Conservation (phyloP, 2,329 filamentous ascomycete genomes). For the Fusarium stilboides region DNA sequence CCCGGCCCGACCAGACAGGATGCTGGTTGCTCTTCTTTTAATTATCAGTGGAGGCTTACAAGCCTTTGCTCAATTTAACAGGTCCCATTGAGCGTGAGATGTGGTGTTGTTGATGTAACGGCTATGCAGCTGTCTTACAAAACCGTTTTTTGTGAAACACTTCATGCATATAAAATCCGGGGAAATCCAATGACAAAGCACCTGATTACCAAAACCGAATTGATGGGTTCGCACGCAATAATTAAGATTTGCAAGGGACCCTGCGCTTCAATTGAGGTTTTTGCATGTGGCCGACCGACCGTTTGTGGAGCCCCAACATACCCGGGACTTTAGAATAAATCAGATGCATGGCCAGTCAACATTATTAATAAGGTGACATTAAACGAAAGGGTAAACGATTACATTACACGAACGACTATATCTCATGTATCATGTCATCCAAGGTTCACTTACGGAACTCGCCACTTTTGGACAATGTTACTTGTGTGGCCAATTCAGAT, state of each 20-base stretch:
- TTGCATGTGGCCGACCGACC: neutral
- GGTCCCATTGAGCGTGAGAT: neutral
- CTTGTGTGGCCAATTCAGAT: no score
- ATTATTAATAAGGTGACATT: no score
- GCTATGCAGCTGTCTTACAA: neutral
- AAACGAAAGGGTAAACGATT: no score
- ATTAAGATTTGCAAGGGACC: neutral
- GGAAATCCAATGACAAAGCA: neutral
- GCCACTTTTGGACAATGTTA: no score
- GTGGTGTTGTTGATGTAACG: neutral
- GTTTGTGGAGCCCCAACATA: slow-evolving; percentile 1
- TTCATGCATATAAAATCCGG: neutral
- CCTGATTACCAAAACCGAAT: neutral
- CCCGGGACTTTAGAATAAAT: neutral
- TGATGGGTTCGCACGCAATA: neutral
- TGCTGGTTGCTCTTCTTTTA: no score
- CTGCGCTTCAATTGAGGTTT: neutral
- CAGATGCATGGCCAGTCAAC: no score
- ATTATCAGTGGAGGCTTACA: no score
- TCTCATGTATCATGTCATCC: no score
- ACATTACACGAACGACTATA: no score
- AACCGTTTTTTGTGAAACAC: neutral
- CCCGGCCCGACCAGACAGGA: no score
- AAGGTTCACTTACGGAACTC: no score
- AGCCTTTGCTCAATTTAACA: no score